Conservation (phyloP, 345 rosid species). For the Brassica carinata region DNA sequence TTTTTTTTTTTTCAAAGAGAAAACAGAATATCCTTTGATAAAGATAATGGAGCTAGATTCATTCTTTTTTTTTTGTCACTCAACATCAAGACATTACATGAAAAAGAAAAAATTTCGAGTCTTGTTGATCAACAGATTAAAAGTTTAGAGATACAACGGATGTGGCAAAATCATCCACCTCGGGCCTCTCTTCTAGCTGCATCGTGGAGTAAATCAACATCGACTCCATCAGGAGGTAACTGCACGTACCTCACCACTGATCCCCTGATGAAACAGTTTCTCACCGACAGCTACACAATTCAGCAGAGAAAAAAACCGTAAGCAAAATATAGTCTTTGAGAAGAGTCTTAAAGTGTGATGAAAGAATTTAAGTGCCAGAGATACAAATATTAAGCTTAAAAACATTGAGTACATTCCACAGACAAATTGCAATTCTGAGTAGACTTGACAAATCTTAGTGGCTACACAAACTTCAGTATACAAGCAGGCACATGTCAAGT, state of each 20-base stretch:
- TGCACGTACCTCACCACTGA: constrained; percentile 98
- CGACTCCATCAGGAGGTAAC: constrained; percentile 94
- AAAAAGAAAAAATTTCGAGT: constrained; percentile 21
- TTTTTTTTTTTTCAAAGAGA: neutral
- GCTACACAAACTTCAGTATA: constrained; percentile 7
- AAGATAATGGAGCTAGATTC: constrained; percentile 21
- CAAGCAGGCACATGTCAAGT: neutral
- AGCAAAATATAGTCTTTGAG: neutral
- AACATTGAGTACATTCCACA: neutral
- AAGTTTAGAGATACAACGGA: constrained; percentile 22
- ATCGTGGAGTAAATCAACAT: constrained; percentile 93
- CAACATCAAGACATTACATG: constrained; percentile 32
- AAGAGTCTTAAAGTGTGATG: neutral
- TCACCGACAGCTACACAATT: constrained; percentile 82
- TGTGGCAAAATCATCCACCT: constrained; percentile 58
- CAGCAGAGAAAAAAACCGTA: constrained; percentile 1
- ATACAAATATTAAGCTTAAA: neutral
- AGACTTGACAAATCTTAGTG: neutral
- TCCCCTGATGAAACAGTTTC: constrained; percentile 98
- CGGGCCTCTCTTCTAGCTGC: constrained; percentile 99
- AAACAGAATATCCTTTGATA: constrained; percentile 19
- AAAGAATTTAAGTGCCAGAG: neutral
- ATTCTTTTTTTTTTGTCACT: neutral
- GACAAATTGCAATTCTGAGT: neutral
- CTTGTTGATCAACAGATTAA: constrained; percentile 5